Conservation (phyloP, 2,329 filamentous ascomycete species). For the Rhynchosporium graminicola region DNA sequence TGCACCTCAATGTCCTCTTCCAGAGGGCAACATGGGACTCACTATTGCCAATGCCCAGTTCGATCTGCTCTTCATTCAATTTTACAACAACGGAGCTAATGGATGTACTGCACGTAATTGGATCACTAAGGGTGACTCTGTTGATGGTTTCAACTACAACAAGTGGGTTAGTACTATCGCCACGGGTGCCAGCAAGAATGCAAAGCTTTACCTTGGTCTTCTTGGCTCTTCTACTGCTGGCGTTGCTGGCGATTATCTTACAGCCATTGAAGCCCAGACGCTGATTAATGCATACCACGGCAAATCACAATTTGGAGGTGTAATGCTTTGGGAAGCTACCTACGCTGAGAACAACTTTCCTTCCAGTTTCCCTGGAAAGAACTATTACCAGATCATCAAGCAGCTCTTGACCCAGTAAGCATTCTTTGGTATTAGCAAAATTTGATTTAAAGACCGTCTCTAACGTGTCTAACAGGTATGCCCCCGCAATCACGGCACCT, state of each 20-base stretch:
- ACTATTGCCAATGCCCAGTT: conserved; percentile 36
- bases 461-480: neutral
- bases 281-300: conserved; percentile 32
- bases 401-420: conserved; percentile 20
- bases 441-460: too few relatives aligned
- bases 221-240: conserved; percentile 23
- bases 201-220: conserved; percentile 39
- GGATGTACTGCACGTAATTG: conserved; percentile 36
- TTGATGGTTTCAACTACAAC: conserved; percentile 33
- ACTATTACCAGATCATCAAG: conserved; percentile 28
- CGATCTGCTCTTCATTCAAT: conserved; percentile 40
- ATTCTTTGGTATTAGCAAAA: too few relatives aligned
- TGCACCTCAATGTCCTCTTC: conserved; percentile 39
- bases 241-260: conserved; percentile 29
- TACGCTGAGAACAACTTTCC: conserved; percentile 29
- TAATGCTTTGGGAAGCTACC: conserved; percentile 41
- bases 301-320: conserved; percentile 37
- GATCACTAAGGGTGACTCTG: conserved; percentile 14
- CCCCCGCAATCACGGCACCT: conserved; percentile 1
- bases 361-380: conserved; percentile 7
- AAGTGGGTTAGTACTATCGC: conserved; percentile 31
- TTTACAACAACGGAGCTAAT: conserved; percentile 38
- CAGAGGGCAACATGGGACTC: conserved; percentile 37
- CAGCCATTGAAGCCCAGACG: conserved; percentile 29
- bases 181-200: conserved; percentile 31